phyloP scores from a whole-genome alignment of 176 grass and related monocot genomes.

The Carex kokanica region DNA sequence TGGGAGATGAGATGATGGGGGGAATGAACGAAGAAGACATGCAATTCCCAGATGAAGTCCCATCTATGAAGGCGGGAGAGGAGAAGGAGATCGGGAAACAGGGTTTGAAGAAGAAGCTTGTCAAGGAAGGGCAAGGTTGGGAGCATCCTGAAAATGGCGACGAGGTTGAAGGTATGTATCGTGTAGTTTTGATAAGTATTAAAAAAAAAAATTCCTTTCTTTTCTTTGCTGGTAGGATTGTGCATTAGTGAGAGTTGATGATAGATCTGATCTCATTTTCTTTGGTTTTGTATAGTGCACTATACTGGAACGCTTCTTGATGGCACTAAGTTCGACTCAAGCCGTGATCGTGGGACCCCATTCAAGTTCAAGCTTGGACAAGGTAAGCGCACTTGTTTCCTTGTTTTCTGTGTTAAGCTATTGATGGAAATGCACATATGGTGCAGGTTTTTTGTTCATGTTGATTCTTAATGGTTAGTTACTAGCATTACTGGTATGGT shows the following conservation, averaged over 20 bases:
- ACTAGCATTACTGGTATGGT: background rate
- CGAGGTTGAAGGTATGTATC: conserved; percentile 80
- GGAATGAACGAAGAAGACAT: conserved; percentile 47
- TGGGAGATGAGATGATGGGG: conserved; percentile 55
- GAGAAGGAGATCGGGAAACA: conserved; percentile 96
- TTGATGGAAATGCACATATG: background rate
- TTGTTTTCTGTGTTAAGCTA: background rate
- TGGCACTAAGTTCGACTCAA: conserved; percentile 96
- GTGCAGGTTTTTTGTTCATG: background rate
- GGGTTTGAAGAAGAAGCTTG: conserved; percentile 93
- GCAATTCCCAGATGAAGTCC: conserved; percentile 41
- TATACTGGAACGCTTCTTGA: conserved; percentile 97
- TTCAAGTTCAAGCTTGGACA: conserved; percentile 99
- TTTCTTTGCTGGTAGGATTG: background rate
- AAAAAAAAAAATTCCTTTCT: background rate
- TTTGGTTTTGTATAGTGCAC: conserved; percentile 60
- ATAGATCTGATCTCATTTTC: conserved; percentile 18
- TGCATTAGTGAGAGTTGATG: background rate
- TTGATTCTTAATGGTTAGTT: background rate
- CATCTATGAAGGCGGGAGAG: conserved; percentile 54
- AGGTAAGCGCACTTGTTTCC: conserved; percentile 41
- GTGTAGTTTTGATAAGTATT: background rate
- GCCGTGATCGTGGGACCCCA: conserved; percentile 63
- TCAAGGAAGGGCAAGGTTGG: conserved; percentile 83
- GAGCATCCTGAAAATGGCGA: conserved; percentile 83